Evolutionary conservation across 345 rosid species (phyloP), one percentile per base, ranked within the genome.

Genomic region (Litchi chinensis): DNA sequence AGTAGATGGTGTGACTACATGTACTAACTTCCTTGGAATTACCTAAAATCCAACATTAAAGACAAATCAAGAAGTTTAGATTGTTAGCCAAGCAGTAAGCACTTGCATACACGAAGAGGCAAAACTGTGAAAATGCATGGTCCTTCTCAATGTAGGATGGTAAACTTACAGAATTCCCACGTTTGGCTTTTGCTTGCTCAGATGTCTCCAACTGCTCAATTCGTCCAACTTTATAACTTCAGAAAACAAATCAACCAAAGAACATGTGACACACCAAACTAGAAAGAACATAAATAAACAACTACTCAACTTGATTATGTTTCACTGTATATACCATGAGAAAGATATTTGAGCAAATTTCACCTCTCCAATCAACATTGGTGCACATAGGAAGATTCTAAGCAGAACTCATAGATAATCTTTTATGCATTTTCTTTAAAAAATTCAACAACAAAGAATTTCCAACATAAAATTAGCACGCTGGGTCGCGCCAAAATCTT

Each of bases 161-260:
- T 37, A 66, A 69, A 82, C 97, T 89, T 85, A 95, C 99, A 79
- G 91, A 85, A 84, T 82, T 93, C 75, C 86, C 81, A 81, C 94
- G 94, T 82, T 91, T 93, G 75, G 93, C 88, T 85, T 92, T 95
- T 72, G 93, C 92, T 86, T 95, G 96, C 75, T 78, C 90, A 73
- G 99, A 87, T 81, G 98, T 92, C 86, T 93, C 95, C 77, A 87
- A 79, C 91, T 95, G 99, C 91, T 95, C 99, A 5, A 95, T 88
- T n/a, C 97, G 81, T 63, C 98, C 99, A 86, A 95, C 99, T 84
- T 95, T 93, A 76, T 86, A 93, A 77, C 99, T 95, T 84, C 81
- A 79, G 69, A 79, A 75, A 72, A 64, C 59, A 63, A 63, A 77
- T 77, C 57, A 81, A 26, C 15, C 46, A n/a, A 32, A 44, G 79